Base-by-base conservation (phyloP, 2,329 filamentous ascomycete genomes). In the Alternaria arbusti region DNA sequence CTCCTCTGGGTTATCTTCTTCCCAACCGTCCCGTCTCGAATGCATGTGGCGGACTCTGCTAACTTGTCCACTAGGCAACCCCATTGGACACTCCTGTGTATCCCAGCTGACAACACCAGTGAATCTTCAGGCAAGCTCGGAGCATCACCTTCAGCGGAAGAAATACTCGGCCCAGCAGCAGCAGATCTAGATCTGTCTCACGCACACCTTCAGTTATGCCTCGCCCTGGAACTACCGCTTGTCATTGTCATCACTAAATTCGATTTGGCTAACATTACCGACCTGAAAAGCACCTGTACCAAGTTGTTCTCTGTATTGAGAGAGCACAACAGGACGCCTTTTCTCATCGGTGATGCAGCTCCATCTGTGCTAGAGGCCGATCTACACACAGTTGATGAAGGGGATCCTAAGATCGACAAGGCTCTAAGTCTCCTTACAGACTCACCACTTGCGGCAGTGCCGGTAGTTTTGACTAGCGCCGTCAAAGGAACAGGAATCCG, bases 61-160 rank as follows among this genome's bases (percentile, higher is more conserved):
- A 60, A 67, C 28, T 44, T 55, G 30, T 20, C 25, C 13, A 26
- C 15, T 7, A 74, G 71, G 71, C 92, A 92, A 40, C 96, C 96
- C 9, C 94, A 98, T 77, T 99, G 96, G 90, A 94, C 92, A 1
- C 80, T 97, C 22, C 85, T 98, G 3, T 97, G 96, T 70, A 89
- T 98, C 65, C 89, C 93, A 50, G 93, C 93, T 36, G 91, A 96
- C 73, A 91, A 91, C 67, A 84, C 86, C 11, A 88, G 90, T 49
- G 79, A 81, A 51, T 73, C 78, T 45, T 70, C 75, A n/a, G 75
- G 78, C 4, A 80, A 75, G 63, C 71, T 73, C 26, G 82, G 82
- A 7, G 82, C 83, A 59, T 86, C 85, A 0, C 81, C 85, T 17
- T 82, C 84, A 2, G 79, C 84, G 10, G 83, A 85, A 65, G 87